These are phyloP conservation scores for Colletotrichum endophyticum DNA, from an alignment of 2,329 filamentous ascomycete genomes.

Conservation along the genomic window DNA sequence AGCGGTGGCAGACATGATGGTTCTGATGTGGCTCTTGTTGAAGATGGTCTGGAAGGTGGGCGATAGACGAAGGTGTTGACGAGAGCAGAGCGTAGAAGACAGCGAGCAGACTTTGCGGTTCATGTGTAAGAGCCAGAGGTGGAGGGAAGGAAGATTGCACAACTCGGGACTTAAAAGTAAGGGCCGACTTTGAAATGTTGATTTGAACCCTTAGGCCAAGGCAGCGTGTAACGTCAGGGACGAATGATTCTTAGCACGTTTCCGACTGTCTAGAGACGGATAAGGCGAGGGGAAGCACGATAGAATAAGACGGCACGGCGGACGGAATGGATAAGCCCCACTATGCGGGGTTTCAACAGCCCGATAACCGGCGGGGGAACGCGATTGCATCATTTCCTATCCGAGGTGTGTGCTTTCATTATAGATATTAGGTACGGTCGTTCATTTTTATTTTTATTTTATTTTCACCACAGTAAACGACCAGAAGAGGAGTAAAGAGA, in stretches of 20 bases:
- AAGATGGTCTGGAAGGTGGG: background rate
- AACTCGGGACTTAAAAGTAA: background rate
- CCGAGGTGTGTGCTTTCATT: background rate
- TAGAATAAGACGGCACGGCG: background rate
- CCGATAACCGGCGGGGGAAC: conserved; percentile 16
- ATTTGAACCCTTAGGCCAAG: background rate
- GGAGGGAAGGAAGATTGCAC: background rate
- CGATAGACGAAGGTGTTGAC: background rate
- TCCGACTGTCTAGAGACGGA: conserved; percentile 12
- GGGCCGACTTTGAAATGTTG: background rate
- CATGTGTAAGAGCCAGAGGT: background rate
- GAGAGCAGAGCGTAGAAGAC: background rate
- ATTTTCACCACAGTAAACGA: background rate
- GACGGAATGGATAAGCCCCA: conserved; percentile 14
- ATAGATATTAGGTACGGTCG: background rate
- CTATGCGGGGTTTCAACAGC: conserved; percentile 12
- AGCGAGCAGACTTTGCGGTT: background rate
- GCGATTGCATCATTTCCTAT: conserved; percentile 13
- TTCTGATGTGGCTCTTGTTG: conserved; percentile 21
- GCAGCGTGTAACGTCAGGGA: background rate
- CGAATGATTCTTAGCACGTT: conserved; percentile 6
- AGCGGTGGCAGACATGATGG: conserved; percentile 61
- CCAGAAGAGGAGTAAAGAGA: background rate
- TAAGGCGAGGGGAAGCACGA: conserved; percentile 11
- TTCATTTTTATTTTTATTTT: background rate